Percentiles rank a stretch among this genome's conserved stretches.
These are phyloP conservation scores for Podospora comata DNA, from an alignment of 495 filamentous ascomycete species.

Conservation along the genomic window DNA sequence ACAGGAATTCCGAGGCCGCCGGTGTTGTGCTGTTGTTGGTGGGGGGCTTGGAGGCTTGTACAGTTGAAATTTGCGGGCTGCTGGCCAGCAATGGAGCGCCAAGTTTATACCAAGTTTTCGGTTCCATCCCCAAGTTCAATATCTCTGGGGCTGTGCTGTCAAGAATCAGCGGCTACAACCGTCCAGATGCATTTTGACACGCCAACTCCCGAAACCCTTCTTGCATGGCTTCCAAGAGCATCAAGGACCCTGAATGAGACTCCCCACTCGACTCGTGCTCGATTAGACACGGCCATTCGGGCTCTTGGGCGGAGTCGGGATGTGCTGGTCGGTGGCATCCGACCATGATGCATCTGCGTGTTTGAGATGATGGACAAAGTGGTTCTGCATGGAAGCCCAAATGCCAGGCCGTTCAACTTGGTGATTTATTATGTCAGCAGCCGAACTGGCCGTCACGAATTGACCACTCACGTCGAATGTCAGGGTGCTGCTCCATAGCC, in stretches of 20 bases:
- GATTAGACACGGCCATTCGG: not conserved
- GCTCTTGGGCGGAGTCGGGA: not conserved
- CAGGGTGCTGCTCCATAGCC: constrained; percentile 23
- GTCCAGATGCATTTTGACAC: not conserved
- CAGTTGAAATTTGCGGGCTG: not conserved
- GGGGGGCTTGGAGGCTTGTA: not conserved
- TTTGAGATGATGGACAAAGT: constrained; percentile 25
- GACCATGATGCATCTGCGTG: constrained; percentile 16
- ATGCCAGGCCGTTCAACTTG: constrained; percentile 2
- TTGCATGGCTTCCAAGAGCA: too few relatives aligned
- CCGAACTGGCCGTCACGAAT: not conserved
- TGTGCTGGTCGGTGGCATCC: not conserved
- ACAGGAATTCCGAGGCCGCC: not conserved
- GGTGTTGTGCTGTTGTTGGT: not conserved
- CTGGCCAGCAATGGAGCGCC: not conserved
- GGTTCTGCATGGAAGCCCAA: constrained; percentile 22
- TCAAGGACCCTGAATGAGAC: not conserved
- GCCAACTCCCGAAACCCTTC: not conserved
- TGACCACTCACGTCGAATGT: constrained; percentile 23
- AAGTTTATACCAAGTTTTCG: not conserved
- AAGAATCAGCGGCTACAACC: not conserved
- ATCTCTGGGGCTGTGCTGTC: not conserved
- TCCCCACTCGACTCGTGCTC: not conserved
- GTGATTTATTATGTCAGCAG: not conserved
- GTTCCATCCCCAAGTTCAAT: not conserved